These are phyloP conservation scores for Marasmius sp. DNA, from an alignment of 1,284 basidiomycete species.

Conservation along the genomic window DNA sequence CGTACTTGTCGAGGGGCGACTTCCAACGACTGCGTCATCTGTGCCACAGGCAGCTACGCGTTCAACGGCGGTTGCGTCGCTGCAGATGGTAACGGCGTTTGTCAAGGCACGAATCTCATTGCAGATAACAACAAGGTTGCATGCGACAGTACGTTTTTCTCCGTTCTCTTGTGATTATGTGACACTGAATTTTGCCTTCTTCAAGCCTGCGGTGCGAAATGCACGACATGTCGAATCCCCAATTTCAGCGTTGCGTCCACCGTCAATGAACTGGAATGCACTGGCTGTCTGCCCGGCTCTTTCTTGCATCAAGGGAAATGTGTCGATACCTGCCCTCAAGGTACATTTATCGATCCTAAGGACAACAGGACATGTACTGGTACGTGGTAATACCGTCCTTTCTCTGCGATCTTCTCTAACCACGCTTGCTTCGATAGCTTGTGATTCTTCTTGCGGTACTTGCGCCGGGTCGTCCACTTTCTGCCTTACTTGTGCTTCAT, in stretches of 20 bases:
- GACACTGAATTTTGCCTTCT: slow-evolving; percentile 5
- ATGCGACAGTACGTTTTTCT: slow-evolving; percentile 67
- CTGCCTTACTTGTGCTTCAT: slow-evolving; percentile 70
- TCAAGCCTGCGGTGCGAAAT: slow-evolving; percentile 74
- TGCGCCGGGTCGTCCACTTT: slow-evolving; percentile 66
- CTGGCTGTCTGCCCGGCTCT: slow-evolving; percentile 72
- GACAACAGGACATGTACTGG: slow-evolving; percentile 67
- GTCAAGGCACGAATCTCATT: slow-evolving; percentile 64
- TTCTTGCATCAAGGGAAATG: slow-evolving; percentile 71
- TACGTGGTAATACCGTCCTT: slow-evolving; percentile 38
- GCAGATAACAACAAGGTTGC: slow-evolving; percentile 79
- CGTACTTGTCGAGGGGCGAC: slow-evolving; percentile 67
- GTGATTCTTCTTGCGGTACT: slow-evolving; percentile 70
- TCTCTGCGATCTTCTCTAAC: slow-evolving; percentile 5
- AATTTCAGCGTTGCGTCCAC: slow-evolving; percentile 70
- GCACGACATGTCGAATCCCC: slow-evolving; percentile 72
- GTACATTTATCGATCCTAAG: slow-evolving; percentile 67
- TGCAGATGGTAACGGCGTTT: slow-evolving; percentile 66
- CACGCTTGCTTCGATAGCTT: slow-evolving; percentile 44
- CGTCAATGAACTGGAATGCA: slow-evolving; percentile 66
- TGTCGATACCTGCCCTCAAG: slow-evolving; percentile 64
- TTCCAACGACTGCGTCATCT: slow-evolving; percentile 69
- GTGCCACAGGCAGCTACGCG: slow-evolving; percentile 56
- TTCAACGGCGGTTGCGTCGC: slow-evolving; percentile 69
- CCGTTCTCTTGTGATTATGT: not conserved